Evolutionary conservation across 1,284 basidiomycete species (phyloP), one percentile per base, ranked within the genome.

Genomic region (Leccinum subspadiceum): DNA sequence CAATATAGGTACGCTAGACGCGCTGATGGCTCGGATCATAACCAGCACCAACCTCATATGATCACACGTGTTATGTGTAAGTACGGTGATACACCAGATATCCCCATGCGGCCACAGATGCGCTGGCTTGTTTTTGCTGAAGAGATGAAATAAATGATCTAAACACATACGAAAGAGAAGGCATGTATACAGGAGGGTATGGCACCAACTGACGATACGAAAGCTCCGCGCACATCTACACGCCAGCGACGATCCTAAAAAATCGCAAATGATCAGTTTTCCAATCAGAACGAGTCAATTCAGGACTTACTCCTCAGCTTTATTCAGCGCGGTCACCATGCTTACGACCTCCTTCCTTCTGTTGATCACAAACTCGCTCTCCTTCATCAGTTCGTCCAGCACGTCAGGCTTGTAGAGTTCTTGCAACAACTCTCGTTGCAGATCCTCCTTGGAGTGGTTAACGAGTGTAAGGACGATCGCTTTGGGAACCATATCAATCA

Each of bases 401-500:
- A 95, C 92, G 31, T 97, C 94, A 4, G 93, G 89, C 75, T 94
- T 93, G 79, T 95, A 95, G 29, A 95, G 79, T 76, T 94, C 92
- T 70, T 93, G 89, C 59, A 97, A 77, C 51, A 97, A 81, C 77
- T 96, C 94, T 64, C 87, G 84, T 77, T 97, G 95, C 65, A 97
- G 80, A 73, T 92, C 88, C 77, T 98, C 95, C 78, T 98, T 98
- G 64, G 94, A 89, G 75, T 88, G 87, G 71, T 88, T 91, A 56
- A 99, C 96, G 31, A 99, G 85, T 24, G 94, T 98, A 70, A 96
- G 81, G 58, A 94, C 91, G 74, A 99, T 97, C 39, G 96, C 96
- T 76, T 96, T 94, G 17, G 97, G 97, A 8, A 99, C 93, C 95
- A 98, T 98, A 77, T 99, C 97, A 73, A 98, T 98, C 89, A 99